Base-by-base conservation (phyloP, 2,329 filamentous ascomycete species). In the Boeremia exigua region DNA sequence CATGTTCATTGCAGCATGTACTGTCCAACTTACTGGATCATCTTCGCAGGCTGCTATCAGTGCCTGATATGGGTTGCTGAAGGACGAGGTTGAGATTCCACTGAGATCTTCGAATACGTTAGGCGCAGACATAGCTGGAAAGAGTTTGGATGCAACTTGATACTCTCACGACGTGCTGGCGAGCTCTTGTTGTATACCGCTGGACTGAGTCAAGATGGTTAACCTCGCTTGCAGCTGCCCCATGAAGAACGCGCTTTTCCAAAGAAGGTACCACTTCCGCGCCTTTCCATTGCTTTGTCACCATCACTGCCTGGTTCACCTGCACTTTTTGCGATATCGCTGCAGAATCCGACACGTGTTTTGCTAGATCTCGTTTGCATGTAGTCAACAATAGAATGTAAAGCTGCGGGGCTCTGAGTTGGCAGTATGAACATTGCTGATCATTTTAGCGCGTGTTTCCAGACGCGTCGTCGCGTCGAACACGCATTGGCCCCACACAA, bases 41-140 rank as follows among this genome's bases (percentile, higher is more conserved):
- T 89, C 79, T 43, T 86, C 76, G 70, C 88, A 92, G 9, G 84
- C 83, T 37, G 82, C 75, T 55, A 96, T 89, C 56, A 96, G 78
- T 15, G 87, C 86, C 62, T 90, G 82, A 71, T 93, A 95, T 0
- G 91, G 91, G 63, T 95, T 96, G 69, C 85, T 83, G 38, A 78
- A 80, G 33, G 60, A 67, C 42, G 55, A 67, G 36, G 72, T 71
- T 3, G 68, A 68, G 19, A 75, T 62, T 15, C 75, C 75, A 42
- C 73, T 77, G 8, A 80, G 68, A 58, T 81, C 79, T 60, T 75
- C 70, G 42, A 74, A 75, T 4, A 62, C 62, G 32, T 67, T 70
- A 42, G 39, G 57, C 6, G 62, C 56, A 37, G 60, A 43, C 66
- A 70, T 71, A 19, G 23, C 32, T 19, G 15, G n/a, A 4, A 14